Evolutionary conservation across 768 basidiomycete genomes (phyloP), one percentile per base, ranked within the genome.

Genomic region (Tubosaeta sp.): DNA sequence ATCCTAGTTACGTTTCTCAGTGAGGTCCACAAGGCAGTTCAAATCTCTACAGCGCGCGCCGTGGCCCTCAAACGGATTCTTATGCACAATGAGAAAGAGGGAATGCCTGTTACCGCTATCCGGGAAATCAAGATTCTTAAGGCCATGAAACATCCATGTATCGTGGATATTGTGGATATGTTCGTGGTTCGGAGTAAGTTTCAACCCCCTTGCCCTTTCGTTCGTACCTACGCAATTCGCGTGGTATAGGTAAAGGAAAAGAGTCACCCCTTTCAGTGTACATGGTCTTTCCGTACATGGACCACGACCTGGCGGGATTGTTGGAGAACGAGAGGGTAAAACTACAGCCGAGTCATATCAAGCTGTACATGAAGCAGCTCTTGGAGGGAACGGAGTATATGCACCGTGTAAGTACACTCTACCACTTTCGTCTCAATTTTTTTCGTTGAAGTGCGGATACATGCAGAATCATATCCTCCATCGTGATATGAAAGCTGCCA

Each of bases 271-370:
- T 91, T 48, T 90, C 90, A 4, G 90, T 97, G 13, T 96, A 90
- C 71, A 96, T 98, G 93, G 95, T 97, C 36, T 99, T 98, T 63
- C 96, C 96, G 0, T 99, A 97, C 71, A 98, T 98, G 96, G 96
- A 98, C 62, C 95, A 99, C 62, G 96, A 99, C 70, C 81, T 99
- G 11, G 93, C 95, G 2, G 96, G 96, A 3, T 69, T 98, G 34
- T 72, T 99, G 53, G 91, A 94, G 69, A 97, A 98, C 63, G 86
- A 90, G 53, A 80, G 87, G 24, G 94, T 94, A 52, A 86, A 86
- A 59, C 73, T 95, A 4, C 80, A 81, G 44, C 83, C 86, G 8
- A 86, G 86, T 59, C 84, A 93, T 54, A 94, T 97, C 71, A 99
- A 98, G 72, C 73, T 95, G 25, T 95, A 97, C 68, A 90, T 95